Base-by-base conservation (phyloP, 2,329 filamentous ascomycete species). In the Claviceps maximensis region DNA sequence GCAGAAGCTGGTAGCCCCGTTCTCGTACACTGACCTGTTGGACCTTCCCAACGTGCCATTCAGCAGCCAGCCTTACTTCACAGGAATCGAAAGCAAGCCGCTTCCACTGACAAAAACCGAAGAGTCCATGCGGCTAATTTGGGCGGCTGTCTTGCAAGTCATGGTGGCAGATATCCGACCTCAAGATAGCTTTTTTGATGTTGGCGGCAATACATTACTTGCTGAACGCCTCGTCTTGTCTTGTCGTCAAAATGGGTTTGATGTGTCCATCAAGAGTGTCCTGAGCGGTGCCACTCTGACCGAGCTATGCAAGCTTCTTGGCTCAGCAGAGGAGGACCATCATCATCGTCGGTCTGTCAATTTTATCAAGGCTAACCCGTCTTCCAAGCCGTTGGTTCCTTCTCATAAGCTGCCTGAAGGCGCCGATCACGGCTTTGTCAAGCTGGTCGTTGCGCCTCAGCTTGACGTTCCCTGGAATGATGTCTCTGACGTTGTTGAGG, bases 401-500 rank as follows among this genome's bases (percentile, higher is more conserved):
- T 31, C 33, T n/a, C 55, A 52, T 15, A 54, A 52, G 53, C 50
- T 54, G 33, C 53, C 50, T 12, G 53, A 54, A 31, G 55, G 47
- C 31, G 41, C 45, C 9, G 55, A 70, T 29, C 62, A 69, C 19
- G 61, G 61, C 2, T 70, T 74, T 33, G 63, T 74, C 51, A 66
- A 69, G 42, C 66, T 67, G 2, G 60, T 70, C 4, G 66, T 77
- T 8, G 70, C 68, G 0, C 69, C 73, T 0, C 70, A 70, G 53
- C 61, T 77, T 1, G 69, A 69, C 0, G 67, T 73, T 1, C 66
- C 73, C 12, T 63, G 62, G 0, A 66, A 66, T 8, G 65, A 70
- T 4, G 70, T 79, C 47, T 66, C 71, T 17, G 75, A 78, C 52
- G 69, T 75, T 0, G 67, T 73, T 0, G 73, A 76, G 53, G 74